Evolutionary conservation across 176 grass and related monocot genomes (phyloP), one percentile per base, ranked within the genome.

Genomic region (Areca catechu): DNA sequence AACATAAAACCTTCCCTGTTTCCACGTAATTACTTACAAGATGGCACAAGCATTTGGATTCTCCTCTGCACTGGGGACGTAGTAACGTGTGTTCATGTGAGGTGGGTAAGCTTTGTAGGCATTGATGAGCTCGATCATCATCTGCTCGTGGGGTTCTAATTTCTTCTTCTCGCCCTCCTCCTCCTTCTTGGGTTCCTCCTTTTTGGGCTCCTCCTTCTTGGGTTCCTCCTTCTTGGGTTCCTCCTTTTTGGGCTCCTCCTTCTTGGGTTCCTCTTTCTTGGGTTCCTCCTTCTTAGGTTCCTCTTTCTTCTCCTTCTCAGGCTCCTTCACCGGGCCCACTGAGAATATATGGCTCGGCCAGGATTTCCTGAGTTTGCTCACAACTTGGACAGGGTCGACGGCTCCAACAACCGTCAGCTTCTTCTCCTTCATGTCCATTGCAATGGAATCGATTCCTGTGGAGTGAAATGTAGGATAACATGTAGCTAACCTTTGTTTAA

Each of bases 21-120:
- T 43, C 7, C 34, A 43, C 34, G 34, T 43, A 43, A 43, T 43
- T 12, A 3, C 34, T 78, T 60, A 92, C 64, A 78, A 72, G 65
- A 92, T 87, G 69, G 65, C 7, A 56, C 88, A 95, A 58, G 90
- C 81, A 70, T 90, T 95, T n/a, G 90, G 86, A 71, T 86, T 74
- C 70, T 95, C 90, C 76, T 90, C 90, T 15, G 80, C 74, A 63
- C 82, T 95, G 65, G 78, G 77, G 34, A 77, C 72, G 22, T 69
- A 76, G 85, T 95, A 95, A 12, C 79, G 76, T 2, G 24, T 14
- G 76, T 5, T 54, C 73, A 74, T 51, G 5, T 65, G 80, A 49
- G 62, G 57, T 29, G 79, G 61, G 67, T 86, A 71, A 6, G 52
- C 9, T 10, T 74, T 62, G 65, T 96, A 82, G 55, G 79, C 70